Evolutionary conservation across 305 asterid species (phyloP).

Genomic region (Fraxinus sp.): DNA sequence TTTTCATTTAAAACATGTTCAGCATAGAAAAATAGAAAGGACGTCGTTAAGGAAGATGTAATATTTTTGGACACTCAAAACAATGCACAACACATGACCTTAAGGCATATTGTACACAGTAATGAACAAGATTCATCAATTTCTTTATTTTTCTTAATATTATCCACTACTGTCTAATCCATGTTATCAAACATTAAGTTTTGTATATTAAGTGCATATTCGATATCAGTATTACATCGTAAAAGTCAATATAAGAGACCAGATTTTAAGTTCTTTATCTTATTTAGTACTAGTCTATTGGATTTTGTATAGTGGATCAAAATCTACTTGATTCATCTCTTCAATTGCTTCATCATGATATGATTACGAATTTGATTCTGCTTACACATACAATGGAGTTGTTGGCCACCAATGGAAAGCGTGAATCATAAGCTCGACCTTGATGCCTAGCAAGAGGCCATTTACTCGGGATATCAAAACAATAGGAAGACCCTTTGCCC

Average conservation of each 20-base stretch:
- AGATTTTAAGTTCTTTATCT: neutral
- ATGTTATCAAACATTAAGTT: neutral
- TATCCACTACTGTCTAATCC: neutral
- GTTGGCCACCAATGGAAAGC: neutral
- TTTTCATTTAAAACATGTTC: neutral
- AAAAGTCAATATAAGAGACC: neutral
- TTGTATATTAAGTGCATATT: neutral
- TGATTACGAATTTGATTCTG: neutral
- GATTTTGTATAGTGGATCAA: neutral
- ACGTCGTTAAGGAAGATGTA: neutral
- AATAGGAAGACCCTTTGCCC: neutral
- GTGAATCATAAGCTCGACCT: neutral
- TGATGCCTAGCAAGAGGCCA: neutral
- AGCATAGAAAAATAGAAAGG: neutral
- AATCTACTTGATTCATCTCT: neutral
- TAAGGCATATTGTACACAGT: neutral
- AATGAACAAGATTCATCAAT: neutral
- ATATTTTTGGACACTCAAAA: neutral
- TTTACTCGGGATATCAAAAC: neutral
- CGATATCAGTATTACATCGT: neutral
- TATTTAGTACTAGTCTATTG: neutral
- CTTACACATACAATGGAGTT: neutral
- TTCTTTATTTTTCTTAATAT: neutral
- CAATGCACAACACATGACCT: neutral
- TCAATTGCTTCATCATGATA: neutral